Evolutionary conservation across 495 filamentous ascomycete genomes (phyloP).

Genomic region (Platismatia glauca): DNA sequence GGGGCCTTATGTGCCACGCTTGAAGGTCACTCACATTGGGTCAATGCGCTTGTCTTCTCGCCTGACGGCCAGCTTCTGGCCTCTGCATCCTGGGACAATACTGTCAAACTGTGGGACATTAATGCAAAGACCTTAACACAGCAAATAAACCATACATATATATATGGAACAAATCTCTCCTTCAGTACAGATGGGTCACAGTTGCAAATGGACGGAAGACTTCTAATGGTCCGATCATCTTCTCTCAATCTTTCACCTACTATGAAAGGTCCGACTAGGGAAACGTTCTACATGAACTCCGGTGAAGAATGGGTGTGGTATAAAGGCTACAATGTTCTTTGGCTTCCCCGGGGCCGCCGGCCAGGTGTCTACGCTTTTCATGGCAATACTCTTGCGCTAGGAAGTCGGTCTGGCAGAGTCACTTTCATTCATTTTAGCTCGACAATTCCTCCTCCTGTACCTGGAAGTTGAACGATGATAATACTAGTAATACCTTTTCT

Average conservation of each 20-base stretch:
- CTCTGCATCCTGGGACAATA: too few relatives aligned
- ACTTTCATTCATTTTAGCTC: constrained; percentile 1
- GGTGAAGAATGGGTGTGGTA: background rate
- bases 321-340: constrained; percentile 1
- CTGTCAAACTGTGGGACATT: too few relatives aligned
- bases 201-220: background rate
- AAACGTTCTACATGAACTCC: background rate
- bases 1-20: too few relatives aligned
- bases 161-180: background rate
- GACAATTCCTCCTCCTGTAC: constrained; percentile 3
- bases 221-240: background rate
- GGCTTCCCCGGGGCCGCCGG: background rate
- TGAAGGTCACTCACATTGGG: too few relatives aligned
- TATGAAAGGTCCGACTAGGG: background rate
- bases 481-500: too few relatives aligned
- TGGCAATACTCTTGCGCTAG: background rate
- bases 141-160: too few relatives aligned
- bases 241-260: background rate
- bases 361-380: background rate
- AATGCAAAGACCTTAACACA: too few relatives aligned
- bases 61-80: too few relatives aligned
- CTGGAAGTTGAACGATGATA: too few relatives aligned
- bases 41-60: too few relatives aligned
- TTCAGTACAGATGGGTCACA: background rate
- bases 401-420: constrained; percentile 9